Percentiles rank a stretch among this genome's conserved stretches.
These are phyloP conservation scores for Colletotrichum musae DNA, from an alignment of 2,329 filamentous ascomycete species.

Conservation along the genomic window DNA sequence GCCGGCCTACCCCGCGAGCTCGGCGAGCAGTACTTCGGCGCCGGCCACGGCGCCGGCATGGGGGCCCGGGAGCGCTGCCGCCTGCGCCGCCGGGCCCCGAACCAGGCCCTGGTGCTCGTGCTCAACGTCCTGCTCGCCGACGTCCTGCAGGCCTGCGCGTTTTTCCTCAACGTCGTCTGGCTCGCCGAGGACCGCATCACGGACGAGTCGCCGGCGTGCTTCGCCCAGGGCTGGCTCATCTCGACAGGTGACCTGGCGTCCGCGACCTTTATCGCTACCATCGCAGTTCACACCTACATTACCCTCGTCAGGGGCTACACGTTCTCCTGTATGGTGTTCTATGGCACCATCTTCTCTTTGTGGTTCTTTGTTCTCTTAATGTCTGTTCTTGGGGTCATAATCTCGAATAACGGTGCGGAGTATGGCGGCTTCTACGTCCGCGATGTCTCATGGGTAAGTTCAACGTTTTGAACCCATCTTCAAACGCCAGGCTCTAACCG, in stretches of 20 bases:
- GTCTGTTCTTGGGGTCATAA: constrained; percentile 29
- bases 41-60: constrained; percentile 38
- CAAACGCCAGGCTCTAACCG: not conserved
- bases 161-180: constrained; percentile 69
- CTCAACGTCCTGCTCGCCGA: constrained; percentile 73
- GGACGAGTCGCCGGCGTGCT: constrained; percentile 63
- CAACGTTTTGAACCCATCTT: constrained; percentile 45
- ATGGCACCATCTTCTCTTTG: constrained; percentile 54
- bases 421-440: constrained; percentile 60
- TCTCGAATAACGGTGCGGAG: constrained; percentile 19
- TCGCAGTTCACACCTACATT: constrained; percentile 71
- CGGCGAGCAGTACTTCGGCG: constrained; percentile 36
- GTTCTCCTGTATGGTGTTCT: constrained; percentile 60
- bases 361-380: constrained; percentile 61
- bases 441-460: constrained; percentile 66
- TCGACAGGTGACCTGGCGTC: constrained; percentile 71
- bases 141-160: constrained; percentile 69
- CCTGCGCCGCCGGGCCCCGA: constrained; percentile 47
- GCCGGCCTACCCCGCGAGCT: constrained; percentile 43
- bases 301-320: constrained; percentile 65
- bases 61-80: not conserved
- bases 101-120: constrained; percentile 72
- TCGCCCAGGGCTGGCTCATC: constrained; percentile 70
- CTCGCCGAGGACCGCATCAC: constrained; percentile 62
- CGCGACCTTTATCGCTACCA: constrained; percentile 70